Evolutionary conservation across 305 asterid species (phyloP), one percentile per base, ranked within the genome.

Genomic region (Fraxinus sp.): DNA sequence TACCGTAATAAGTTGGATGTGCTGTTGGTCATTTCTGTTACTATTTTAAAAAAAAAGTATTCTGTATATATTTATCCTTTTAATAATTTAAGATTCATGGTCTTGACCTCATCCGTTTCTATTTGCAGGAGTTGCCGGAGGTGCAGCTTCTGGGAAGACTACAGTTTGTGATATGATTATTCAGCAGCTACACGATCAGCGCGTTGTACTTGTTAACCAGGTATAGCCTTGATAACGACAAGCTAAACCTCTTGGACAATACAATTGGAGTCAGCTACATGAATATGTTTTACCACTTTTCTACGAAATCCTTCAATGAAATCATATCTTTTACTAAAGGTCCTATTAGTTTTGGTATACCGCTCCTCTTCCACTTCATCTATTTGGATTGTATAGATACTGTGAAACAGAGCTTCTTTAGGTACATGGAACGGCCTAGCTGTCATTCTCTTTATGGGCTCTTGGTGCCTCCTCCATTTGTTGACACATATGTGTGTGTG

Each of bases 61-160:
- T 77, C 28, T 77, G 71, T 33, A 74, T 5, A 26, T 1, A 9
- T 36, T 20, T 70, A 30, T 24, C 62, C 1, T 79, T 81, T 68
- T 52, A 35, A 7, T 71, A 35, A 78, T 57, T 74, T 52, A 16
- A 55, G 44, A 44, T 81, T 80, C 85, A 62, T 79, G 77, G n/a
- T 86, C 73, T 78, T 79, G 46, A 75, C 78, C 66, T 73, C 82
- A 66, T 30, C 57, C 52, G 76, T 78, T 74, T 24, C 77, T 80
- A 79, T 18, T 52, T 44, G 39, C 89, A 96, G 99, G 99, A 75
- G 99, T 96, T 85, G 97, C 98, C 18, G 99, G 99, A 84, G 99
- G 99, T 79, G 97, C 99, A 44, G 97, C 99, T 66, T 93, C 98
- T 85, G 98, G 99, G 79, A 96, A 96, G 91, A 94, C 99, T 72